Conservation (phyloP, 2,329 filamentous ascomycete genomes). For the Aspergillus sergii region DNA sequence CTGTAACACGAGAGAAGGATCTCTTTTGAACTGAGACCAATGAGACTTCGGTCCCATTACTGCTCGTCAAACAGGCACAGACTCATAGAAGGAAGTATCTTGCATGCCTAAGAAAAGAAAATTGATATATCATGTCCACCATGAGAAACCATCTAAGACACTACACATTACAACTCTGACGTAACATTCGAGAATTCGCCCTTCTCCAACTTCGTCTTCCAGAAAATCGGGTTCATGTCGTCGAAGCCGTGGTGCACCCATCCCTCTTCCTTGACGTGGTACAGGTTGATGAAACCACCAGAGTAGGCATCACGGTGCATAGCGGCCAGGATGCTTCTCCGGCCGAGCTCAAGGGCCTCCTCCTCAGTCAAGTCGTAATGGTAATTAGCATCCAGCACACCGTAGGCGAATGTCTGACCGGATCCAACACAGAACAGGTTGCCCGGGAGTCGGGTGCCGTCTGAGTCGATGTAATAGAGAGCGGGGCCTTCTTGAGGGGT, state of each 20-base stretch:
- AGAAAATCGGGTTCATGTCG: slow-evolving; percentile 99
- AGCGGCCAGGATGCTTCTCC: slow-evolving; percentile 89
- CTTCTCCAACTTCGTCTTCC: slow-evolving; percentile 98
- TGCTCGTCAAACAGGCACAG: neutral
- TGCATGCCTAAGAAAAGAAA: slow-evolving; percentile 15
- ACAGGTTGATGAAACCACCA: slow-evolving; percentile 96
- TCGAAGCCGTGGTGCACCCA: slow-evolving; percentile 99
- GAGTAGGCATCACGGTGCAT: slow-evolving; percentile 99
- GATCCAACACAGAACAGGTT: slow-evolving; percentile 98
- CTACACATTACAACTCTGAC: slow-evolving; percentile 58
- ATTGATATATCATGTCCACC: slow-evolving; percentile 18
- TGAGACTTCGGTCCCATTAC: neutral
- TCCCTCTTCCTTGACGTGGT: slow-evolving; percentile 97
- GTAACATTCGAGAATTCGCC: slow-evolving; percentile 98
- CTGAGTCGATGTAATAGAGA: slow-evolving; percentile 98
- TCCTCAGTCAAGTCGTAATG: slow-evolving; percentile 82
- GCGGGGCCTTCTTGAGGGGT: slow-evolving; percentile 87
- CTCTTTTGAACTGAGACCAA: neutral
- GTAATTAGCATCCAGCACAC: slow-evolving; percentile 96
- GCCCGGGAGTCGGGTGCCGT: slow-evolving; percentile 87
- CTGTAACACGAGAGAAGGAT: neutral
- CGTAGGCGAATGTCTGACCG: slow-evolving; percentile 98
- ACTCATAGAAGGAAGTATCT: slow-evolving; percentile 11
- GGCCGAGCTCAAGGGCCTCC: slow-evolving; percentile 87
- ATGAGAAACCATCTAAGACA: slow-evolving; percentile 17